A percentile compares a stretch with the other conserved stretches of the same genome.
Evolutionary conservation across 768 basidiomycete genomes (phyloP).

Genomic region (Lanmaoa pseudosensibilis): DNA sequence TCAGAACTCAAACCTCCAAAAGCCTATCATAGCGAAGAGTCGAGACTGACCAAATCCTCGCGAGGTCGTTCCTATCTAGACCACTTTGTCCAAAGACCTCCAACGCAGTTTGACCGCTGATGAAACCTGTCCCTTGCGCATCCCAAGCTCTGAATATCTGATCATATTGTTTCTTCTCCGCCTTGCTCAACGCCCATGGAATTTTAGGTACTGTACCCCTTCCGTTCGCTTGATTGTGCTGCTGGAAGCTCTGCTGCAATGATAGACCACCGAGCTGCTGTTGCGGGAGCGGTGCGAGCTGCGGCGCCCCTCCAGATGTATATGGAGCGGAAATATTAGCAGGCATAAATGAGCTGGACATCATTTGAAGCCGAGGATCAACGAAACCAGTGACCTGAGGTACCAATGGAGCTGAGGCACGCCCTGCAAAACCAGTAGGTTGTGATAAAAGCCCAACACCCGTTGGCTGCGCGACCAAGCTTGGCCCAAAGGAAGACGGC

Average conservation of each 20-base stretch:
- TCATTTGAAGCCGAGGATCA: conserved; percentile 83
- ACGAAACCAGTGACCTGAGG: conserved; percentile 79
- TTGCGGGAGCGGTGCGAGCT: conserved; percentile 57
- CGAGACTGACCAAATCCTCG: conserved; percentile 80
- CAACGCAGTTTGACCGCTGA: conserved; percentile 77
- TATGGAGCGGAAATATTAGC: conserved; percentile 61
- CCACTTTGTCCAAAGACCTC: conserved; percentile 97
- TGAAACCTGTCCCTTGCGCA: conserved; percentile 73
- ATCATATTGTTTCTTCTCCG: conserved; percentile 96
- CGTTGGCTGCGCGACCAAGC: conserved; percentile 22
- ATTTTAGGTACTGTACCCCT: conserved; percentile 67
- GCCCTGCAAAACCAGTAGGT: conserved; percentile 50
- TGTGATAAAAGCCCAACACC: conserved; percentile 29
- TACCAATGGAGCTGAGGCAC: conserved; percentile 47
- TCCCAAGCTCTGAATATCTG: conserved; percentile 99
- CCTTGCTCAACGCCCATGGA: conserved; percentile 83
- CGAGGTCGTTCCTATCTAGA: conserved; percentile 83
- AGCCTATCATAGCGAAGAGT: not conserved
- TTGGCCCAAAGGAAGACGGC: conserved; percentile 11
- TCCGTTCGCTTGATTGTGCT: conserved; percentile 74
- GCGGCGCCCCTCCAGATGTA: conserved; percentile 58
- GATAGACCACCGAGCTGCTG: conserved; percentile 53
- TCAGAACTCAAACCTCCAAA: not conserved
- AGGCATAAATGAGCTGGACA: conserved; percentile 93
- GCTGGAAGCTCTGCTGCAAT: conserved; percentile 84